Evolutionary conservation across 1,284 basidiomycete genomes (phyloP), one percentile per base, ranked within the genome.

Genomic region (Ceratobasidium sp.): DNA sequence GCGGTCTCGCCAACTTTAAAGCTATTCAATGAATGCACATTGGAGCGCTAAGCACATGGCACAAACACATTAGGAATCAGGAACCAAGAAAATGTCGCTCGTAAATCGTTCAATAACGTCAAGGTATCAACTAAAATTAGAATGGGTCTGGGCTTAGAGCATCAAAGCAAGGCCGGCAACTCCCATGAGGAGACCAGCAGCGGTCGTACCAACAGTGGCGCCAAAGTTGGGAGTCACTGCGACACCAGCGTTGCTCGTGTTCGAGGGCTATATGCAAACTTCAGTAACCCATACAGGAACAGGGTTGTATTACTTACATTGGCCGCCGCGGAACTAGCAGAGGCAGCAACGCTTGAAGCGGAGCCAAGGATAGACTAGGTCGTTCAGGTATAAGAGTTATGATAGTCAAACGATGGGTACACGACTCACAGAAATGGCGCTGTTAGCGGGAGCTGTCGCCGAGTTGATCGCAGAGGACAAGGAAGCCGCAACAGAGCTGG

Each of bases 121-220:
- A 5, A 62, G 43, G 58, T 45, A 50, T 34, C 29, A 35, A n/a
- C 6, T 17, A n/a, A 7, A n/a, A 45, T 17, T 5, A 40, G 38
- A 17, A 27, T 25, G 22, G 47, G 29, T 20, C 10, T 20, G 47
- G 31, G 25, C 31, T 31, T 67, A 67, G 64, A 67, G 20, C 53
- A 68, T n/a, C 3, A 68, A 25, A n/a, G 53, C 27, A 42, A 67
- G 40, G 50, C 64, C 64, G 34, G 62, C 62, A n/a, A 42, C 52
- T 17, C 64, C 52, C 64, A 67, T 55, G 52, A 67, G 29, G n/a
- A 68, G 42, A 6, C 42, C 53, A 22, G 42, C 53, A 12, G 43
- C 65, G 27, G 65, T 68, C 10, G 50, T 35, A 34, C 65, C 65
- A 29, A 56, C 17, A 25, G 42, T 34, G 25, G 31, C 65, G 12